A percentile compares a stretch with the other conserved stretches of the same genome.
phyloP scores from a whole-genome alignment of 208 protist genomes.

The Wallacemonas sp. region DNA sequence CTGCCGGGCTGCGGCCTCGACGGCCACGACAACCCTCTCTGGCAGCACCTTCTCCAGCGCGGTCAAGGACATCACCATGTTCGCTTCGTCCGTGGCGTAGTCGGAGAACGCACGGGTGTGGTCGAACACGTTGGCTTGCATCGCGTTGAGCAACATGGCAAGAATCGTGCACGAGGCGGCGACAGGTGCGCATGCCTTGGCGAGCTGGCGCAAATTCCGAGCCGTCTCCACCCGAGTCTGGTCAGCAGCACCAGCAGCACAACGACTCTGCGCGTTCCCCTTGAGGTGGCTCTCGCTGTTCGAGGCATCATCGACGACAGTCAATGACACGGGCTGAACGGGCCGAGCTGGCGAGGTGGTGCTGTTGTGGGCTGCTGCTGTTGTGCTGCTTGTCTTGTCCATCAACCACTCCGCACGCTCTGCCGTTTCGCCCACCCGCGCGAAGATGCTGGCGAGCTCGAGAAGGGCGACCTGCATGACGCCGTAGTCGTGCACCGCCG shows the following conservation, averaged over 20 bases:
- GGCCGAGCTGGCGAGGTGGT: too few species aligned
- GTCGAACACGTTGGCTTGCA: slow-evolving; percentile 66
- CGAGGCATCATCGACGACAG: too few species aligned
- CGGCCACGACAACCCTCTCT: slow-evolving; percentile 33
- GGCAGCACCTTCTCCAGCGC: slow-evolving; percentile 27
- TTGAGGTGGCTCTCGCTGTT: too few species aligned
- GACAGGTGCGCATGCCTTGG: slow-evolving; percentile 26
- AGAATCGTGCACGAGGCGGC: slow-evolving; percentile 51
- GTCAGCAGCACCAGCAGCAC: too few species aligned
- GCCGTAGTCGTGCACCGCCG: slow-evolving; percentile 69
- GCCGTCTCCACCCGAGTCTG: neutral
- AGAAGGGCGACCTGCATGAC: slow-evolving; percentile 59
- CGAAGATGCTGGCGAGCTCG: slow-evolving; percentile 51
- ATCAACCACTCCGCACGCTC: neutral
- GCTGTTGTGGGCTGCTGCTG: too few species aligned
- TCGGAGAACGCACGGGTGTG: slow-evolving; percentile 57
- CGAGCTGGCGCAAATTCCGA: neutral
- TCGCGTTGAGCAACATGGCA: slow-evolving; percentile 61
- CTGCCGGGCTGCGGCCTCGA: slow-evolving; percentile 31
- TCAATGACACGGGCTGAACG: too few species aligned
- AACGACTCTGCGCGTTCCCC: too few species aligned
- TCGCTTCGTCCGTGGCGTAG: slow-evolving; percentile 56
- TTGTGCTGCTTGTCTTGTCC: too few species aligned
- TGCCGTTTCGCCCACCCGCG: slow-evolving; percentile 2
- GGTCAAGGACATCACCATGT: slow-evolving; percentile 28